These are phyloP conservation scores for Hyaloperonospora arabidopsidis DNA, from an alignment of 352 stramenopile genomes.

Conservation along the genomic window DNA sequence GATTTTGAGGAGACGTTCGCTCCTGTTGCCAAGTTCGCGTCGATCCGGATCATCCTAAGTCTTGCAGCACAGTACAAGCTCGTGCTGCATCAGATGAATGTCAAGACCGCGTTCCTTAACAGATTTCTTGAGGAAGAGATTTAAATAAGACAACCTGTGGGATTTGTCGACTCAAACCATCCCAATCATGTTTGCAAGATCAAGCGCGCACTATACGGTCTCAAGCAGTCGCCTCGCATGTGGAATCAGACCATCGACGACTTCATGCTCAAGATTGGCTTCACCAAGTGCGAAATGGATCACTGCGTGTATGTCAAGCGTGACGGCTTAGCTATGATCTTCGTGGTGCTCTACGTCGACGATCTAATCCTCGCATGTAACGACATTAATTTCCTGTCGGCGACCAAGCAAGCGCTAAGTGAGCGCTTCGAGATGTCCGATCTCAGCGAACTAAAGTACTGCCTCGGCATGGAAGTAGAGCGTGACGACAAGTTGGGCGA, in stretches of 20 bases:
- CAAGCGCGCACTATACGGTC: not conserved
- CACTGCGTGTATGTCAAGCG: too few relatives aligned
- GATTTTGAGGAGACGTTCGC: too few relatives aligned
- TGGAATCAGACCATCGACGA: constrained; percentile 4
- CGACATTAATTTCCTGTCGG: not conserved
- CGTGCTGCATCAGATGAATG: not conserved
- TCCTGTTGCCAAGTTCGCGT: too few relatives aligned
- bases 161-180: too few relatives aligned
- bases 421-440: not conserved
- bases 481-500: not conserved
- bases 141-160: not conserved
- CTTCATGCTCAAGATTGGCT: too few relatives aligned
- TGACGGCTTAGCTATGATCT: not conserved
- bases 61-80: not conserved
- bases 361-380: not conserved
- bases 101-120: not conserved
- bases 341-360: not conserved
- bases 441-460: not conserved
- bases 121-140: not conserved
- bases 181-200: not conserved
- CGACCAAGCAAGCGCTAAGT: not conserved
- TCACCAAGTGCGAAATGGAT: too few relatives aligned
- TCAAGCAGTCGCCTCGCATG: not conserved
- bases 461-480: not conserved
- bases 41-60: not conserved